These are phyloP conservation scores for Bothriochloa decipiens DNA, from an alignment of 176 grass and related monocot species.

Conservation along the genomic window DNA sequence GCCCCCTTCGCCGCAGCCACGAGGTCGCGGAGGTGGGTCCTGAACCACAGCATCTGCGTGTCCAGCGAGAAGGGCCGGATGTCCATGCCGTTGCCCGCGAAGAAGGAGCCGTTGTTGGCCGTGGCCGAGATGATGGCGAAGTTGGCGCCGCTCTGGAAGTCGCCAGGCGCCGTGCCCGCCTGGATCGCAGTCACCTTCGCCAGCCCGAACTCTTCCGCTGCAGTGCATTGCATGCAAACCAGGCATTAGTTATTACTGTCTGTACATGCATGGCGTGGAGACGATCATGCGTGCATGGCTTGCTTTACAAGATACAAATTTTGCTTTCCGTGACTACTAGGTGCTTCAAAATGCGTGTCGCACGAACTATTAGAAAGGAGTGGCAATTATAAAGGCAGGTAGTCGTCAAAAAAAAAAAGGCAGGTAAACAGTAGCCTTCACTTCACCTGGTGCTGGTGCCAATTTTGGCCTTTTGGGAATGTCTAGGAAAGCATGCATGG, in stretches of 20 bases:
- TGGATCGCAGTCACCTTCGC: conserved; percentile 52
- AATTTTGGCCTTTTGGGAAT: conserved; percentile 3
- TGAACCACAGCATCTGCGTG: conserved; percentile 60
- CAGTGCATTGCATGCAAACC: background rate
- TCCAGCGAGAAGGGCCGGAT: conserved; percentile 40
- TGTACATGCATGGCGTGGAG: background rate
- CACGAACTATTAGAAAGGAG: conserved; percentile 6
- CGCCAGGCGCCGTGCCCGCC: conserved; percentile 8
- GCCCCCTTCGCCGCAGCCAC: background rate
- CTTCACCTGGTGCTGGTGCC: too few species aligned
- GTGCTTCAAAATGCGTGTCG: conserved; percentile 2
- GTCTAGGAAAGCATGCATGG: background rate
- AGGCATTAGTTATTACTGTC: too few species aligned
- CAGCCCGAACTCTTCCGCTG: conserved; percentile 55
- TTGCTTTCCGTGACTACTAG: conserved; percentile 27
- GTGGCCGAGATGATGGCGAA: conserved; percentile 69
- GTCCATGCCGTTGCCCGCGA: conserved; percentile 45
- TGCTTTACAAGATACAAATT: background rate
- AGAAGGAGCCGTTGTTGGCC: conserved; percentile 58
- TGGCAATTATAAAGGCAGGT: background rate
- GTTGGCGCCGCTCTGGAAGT: conserved; percentile 59
- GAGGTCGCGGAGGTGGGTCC: conserved; percentile 33
- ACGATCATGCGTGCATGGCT: background rate
- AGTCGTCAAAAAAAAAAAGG: too few species aligned
- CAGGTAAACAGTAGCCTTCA: background rate